These are phyloP conservation scores for Helotiales sp. DNA, from an alignment of 2,329 filamentous ascomycete species.

Conservation along the genomic window DNA sequence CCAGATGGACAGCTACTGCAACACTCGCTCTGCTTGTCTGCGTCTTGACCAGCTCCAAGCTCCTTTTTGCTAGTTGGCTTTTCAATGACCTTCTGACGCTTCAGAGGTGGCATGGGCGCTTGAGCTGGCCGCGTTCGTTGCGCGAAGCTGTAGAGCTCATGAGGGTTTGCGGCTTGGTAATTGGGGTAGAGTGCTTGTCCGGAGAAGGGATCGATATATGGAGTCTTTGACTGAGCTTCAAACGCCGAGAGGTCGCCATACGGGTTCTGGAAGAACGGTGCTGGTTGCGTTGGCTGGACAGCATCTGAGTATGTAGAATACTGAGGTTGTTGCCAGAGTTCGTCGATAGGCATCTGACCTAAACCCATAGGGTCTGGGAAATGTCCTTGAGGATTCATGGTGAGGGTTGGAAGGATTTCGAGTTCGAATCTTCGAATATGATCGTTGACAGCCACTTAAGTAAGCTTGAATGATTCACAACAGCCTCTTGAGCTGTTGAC, in stretches of 20 bases:
- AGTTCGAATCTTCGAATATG: background rate
- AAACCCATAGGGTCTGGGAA: background rate
- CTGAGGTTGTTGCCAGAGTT: constrained; percentile 6
- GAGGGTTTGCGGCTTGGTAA: background rate
- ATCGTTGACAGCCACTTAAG: background rate
- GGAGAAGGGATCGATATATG: constrained; percentile 1
- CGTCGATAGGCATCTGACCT: background rate
- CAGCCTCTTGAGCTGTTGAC: background rate
- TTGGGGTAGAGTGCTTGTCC: constrained; percentile 1
- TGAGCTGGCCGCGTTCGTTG: background rate
- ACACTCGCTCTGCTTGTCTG: constrained; percentile 23
- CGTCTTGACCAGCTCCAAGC: background rate
- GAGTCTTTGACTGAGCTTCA: constrained; percentile 1
- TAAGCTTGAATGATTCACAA: background rate
- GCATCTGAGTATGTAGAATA: background rate
- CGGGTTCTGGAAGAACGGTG: constrained; percentile 13
- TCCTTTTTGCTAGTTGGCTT: background rate
- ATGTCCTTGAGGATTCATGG: background rate
- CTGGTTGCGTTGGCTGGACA: constrained; percentile 8
- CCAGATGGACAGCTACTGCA: constrained; percentile 33
- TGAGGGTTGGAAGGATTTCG: background rate
- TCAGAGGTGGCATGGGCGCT: background rate
- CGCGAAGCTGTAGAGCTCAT: background rate
- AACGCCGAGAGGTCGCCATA: background rate
- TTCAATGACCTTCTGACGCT: background rate